These are phyloP conservation scores for Quercus suber DNA, from an alignment of 306 rosid species.

Conservation along the genomic window DNA sequence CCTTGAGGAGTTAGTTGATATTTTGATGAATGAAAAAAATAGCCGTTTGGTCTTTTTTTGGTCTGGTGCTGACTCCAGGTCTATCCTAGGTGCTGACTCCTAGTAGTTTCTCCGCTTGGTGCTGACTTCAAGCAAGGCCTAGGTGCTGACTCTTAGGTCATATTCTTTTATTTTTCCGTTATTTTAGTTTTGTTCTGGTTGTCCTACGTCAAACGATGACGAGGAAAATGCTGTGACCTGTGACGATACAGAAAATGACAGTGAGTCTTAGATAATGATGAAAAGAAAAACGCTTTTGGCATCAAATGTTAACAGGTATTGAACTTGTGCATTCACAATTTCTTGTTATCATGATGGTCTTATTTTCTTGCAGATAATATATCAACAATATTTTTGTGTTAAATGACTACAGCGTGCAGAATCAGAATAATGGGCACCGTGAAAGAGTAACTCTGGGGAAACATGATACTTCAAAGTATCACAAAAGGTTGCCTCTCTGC, in stretches of 20 bases:
- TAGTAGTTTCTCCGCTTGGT: no score
- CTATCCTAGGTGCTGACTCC: no score
- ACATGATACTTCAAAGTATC: conserved; percentile 36
- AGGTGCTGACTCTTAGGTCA: no score
- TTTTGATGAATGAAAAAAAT: no score
- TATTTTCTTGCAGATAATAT: conserved; percentile 7
- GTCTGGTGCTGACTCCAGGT: no score
- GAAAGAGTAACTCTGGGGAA: conserved; percentile 38
- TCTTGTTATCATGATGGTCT: neutral
- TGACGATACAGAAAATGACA: conserved; percentile 43
- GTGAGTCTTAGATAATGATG: conserved; percentile 36
- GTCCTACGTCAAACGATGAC: neutral
- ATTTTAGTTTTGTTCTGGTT: no score
- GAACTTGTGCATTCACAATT: neutral
- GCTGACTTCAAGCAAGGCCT: no score
- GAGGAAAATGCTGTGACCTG: conserved; percentile 38
- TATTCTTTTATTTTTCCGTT: no score
- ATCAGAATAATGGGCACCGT: neutral
- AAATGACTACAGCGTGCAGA: conserved; percentile 37
- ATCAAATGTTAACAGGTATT: no score
- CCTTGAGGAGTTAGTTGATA: no score
- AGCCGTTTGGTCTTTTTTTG: no score
- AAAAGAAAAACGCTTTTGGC: conserved; percentile 53
- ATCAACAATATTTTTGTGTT: neutral
- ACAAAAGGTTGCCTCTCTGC: conserved; percentile 44